Evolutionary conservation across 225 moss, liverwort and hornwort genomes (phyloP), one percentile per base, ranked within the genome.

Genomic region (Marchantia polymorpha): DNA sequence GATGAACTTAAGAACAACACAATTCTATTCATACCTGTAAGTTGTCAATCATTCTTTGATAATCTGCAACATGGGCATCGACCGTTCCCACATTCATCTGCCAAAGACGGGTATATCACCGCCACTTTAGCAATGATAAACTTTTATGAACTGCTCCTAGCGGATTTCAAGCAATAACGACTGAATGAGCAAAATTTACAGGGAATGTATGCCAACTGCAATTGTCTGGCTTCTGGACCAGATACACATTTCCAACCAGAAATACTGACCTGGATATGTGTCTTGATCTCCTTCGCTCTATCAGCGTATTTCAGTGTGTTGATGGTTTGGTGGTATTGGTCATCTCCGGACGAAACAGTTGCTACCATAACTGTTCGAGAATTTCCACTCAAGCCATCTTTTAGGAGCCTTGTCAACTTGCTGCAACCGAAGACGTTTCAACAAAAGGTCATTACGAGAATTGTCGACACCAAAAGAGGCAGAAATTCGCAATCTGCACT

Each of bases 261-360:
- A 17, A 1, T 4, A 55, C 53, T 73, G 22, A 92, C 92, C 88
- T 93, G 91, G 80, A 94, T 89, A 79, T 94, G 93, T n/a, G 93
- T 94, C 86, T 92, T 94, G 83, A 94, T 94, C 84, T 94, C 93
- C 88, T 94, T 94, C 4, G 93, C 93, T 86, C 93, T 88, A 77
- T 94, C 93, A 75, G 93, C 93, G 73, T 94, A 94, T 83, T 94
- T 94, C 75, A 94, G 81, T 26, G 93, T 94, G 80, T 94, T 94
- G 25, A 91, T 94, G 53, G 93, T 94, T 83, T 94, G 93, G 68
- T 94, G 92, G 79, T 94, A 94, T 81, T 94, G 91, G 83, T 94
- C 91, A 79, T 89, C 93, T 77, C 90, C 90, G 78, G 92, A 92
- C 12, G 91, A 94, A 30, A 94, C 91, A 54, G 91, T 94, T 84